Conservation (phyloP, 257 asterid species). For the Henckelia pumila region DNA sequence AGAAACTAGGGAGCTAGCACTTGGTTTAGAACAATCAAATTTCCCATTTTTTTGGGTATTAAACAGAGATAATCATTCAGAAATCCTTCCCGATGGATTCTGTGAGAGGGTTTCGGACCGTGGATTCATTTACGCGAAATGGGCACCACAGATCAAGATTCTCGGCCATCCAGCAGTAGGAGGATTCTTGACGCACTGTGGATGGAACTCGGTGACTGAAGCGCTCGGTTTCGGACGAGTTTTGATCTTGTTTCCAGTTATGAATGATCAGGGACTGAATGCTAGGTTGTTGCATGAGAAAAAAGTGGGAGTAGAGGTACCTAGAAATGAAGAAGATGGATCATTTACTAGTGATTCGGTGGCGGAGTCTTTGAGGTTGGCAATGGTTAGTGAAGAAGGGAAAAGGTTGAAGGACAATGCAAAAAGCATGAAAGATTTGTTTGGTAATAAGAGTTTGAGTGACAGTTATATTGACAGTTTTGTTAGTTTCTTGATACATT, state of each 20-base stretch:
- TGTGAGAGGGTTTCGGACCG: constrained; percentile 34
- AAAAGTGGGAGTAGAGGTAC: constrained; percentile 72
- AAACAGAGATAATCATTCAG: constrained; percentile 34
- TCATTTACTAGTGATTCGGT: constrained; percentile 49
- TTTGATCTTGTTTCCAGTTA: constrained; percentile 66
- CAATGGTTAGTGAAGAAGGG: constrained; percentile 56
- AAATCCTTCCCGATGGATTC: constrained; percentile 61
- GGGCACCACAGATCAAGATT: constrained; percentile 82
- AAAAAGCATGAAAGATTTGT: constrained; percentile 39
- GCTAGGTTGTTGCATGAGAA: constrained; percentile 64
- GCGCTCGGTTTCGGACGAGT: constrained; percentile 61
- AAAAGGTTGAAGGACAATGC: constrained; percentile 49
- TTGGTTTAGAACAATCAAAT: constrained; percentile 59
- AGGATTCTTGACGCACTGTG: constrained; percentile 78
- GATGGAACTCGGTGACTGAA: constrained; percentile 86
- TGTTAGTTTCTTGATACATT: constrained; percentile 33
- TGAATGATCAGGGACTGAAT: constrained; percentile 86
- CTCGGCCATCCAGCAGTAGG: constrained; percentile 55
- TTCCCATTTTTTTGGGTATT: constrained; percentile 81
- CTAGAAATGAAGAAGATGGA: constrained; percentile 54
- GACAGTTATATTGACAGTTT: constrained; percentile 37
- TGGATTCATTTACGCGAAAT: constrained; percentile 40
- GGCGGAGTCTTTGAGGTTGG: constrained; percentile 53
- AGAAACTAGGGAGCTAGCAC: constrained; percentile 58
- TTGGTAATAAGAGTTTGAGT: constrained; percentile 44